Conservation (phyloP, 2,329 filamentous ascomycete genomes). For the Incumbomyces lentus region DNA sequence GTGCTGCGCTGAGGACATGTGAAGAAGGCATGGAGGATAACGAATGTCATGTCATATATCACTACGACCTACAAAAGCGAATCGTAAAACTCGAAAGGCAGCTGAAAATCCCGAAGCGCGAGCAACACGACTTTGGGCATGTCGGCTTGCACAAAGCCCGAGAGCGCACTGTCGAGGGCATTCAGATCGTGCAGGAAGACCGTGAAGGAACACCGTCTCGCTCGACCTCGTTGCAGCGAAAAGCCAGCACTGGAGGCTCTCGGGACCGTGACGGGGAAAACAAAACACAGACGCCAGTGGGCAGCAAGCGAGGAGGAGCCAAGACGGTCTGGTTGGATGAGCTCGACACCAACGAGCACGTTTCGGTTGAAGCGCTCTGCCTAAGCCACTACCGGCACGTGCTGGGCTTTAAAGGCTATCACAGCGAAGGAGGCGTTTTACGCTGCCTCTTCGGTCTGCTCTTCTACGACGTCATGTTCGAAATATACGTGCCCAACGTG, state of each 20-base stretch:
- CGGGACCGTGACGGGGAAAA: conserved; percentile 12
- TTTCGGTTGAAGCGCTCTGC: conserved; percentile 89
- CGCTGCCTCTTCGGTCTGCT: conserved; percentile 85
- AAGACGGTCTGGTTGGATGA: conserved; percentile 87
- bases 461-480: conserved; percentile 84
- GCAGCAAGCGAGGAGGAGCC: conserved; percentile 22
- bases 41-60: conserved; percentile 82
- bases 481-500: conserved; percentile 74
- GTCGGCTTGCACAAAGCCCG: conserved; percentile 65
- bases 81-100: conserved; percentile 82
- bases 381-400: conserved; percentile 70
- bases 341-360: conserved; percentile 57
- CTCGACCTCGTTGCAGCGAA: conserved; percentile 6
- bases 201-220: conserved; percentile 27
- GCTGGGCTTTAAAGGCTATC: conserved; percentile 82
- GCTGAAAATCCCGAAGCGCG: conserved; percentile 68
- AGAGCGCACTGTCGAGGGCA: conserved; percentile 65
- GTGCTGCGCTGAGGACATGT: conserved; percentile 66
- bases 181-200: conserved; percentile 57
- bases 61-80: conserved; percentile 89
- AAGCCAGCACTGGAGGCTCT: conserved; percentile 13
- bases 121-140: conserved; percentile 89
- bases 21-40: conserved; percentile 78
- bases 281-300: background rate
- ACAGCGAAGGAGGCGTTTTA: conserved; percentile 82